Evolutionary conservation across 768 basidiomycete species (phyloP).

Genomic region (Daedaleopsis sinensis): DNA sequence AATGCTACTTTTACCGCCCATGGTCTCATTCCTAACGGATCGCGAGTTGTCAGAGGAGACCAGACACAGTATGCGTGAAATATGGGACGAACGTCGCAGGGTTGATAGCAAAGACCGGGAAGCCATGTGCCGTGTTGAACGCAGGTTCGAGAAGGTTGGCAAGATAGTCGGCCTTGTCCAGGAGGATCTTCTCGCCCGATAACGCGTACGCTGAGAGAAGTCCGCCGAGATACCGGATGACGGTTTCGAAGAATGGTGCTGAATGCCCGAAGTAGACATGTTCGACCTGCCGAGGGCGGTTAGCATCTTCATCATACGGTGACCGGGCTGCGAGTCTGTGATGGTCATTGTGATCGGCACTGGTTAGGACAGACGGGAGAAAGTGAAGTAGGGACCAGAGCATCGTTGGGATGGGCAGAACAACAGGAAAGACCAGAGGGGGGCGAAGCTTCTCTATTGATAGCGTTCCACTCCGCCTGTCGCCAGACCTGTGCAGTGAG

Average conservation of each 20-base stretch:
- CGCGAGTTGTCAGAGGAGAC: neutral
- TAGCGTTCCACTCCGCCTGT: no score
- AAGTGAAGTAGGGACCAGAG: no score
- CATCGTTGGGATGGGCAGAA: no score
- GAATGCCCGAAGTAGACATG: no score
- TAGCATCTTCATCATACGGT: neutral
- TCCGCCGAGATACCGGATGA: conserved; percentile 90
- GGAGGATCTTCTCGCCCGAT: conserved; percentile 59
- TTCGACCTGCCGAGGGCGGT: neutral
- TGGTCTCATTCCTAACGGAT: conserved; percentile 39
- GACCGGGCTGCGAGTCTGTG: no score
- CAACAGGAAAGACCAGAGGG: no score
- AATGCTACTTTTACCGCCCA: conserved; percentile 42
- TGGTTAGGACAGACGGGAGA: no score
- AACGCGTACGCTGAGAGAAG: conserved; percentile 82
- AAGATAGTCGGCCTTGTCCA: conserved; percentile 74
- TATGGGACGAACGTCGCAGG: conserved; percentile 50
- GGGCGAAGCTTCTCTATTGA: no score
- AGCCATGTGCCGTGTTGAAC: conserved; percentile 69
- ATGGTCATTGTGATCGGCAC: no score
- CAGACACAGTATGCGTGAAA: neutral
- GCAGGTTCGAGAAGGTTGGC: conserved; percentile 67
- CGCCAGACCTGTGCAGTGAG: no score
- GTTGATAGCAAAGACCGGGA: conserved; percentile 72
- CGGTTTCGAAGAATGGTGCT: conserved; percentile 78